phyloP scores from a whole-genome alignment of 2,329 filamentous ascomycete species.

The Capronia coronata region DNA sequence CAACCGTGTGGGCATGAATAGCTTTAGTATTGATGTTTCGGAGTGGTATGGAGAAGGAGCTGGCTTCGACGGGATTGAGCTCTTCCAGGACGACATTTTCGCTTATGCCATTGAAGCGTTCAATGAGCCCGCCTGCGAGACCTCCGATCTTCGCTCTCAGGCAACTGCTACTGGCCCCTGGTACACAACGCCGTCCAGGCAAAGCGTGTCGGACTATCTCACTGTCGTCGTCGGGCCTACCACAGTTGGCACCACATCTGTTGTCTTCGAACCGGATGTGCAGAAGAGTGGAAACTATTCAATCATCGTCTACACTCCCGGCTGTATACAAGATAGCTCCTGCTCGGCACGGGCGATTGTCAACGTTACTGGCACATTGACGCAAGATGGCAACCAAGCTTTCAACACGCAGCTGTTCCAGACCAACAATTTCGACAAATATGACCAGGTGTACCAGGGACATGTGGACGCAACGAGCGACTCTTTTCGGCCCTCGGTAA shows the following conservation, averaged over 20 bases:
- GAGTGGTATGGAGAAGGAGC: slow-evolving; percentile 81
- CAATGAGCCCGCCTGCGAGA: slow-evolving; percentile 77
- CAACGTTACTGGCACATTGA: slow-evolving; percentile 69
- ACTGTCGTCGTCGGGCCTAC: slow-evolving; percentile 58
- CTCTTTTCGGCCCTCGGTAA: slow-evolving; percentile 74
- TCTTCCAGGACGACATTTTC: slow-evolving; percentile 76
- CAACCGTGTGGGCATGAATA: slow-evolving; percentile 78
- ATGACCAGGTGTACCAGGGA: slow-evolving; percentile 84
- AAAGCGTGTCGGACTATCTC: slow-evolving; percentile 71
- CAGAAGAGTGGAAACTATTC: slow-evolving; percentile 86
- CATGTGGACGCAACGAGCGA: slow-evolving; percentile 67
- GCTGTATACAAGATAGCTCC: slow-evolving; percentile 71
- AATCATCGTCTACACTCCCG: slow-evolving; percentile 85
- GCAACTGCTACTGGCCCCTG: slow-evolving; percentile 69
- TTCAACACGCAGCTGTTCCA: slow-evolving; percentile 66
- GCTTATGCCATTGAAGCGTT: slow-evolving; percentile 79
- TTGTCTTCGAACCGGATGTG: slow-evolving; percentile 78
- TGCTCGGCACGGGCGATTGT: slow-evolving; percentile 73
- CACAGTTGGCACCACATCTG: slow-evolving; percentile 50
- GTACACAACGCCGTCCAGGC: slow-evolving; percentile 56
- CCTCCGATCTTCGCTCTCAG: slow-evolving; percentile 51
- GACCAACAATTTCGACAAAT: slow-evolving; percentile 95
- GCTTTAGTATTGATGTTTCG: slow-evolving; percentile 76
- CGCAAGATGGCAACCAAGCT: slow-evolving; percentile 41
- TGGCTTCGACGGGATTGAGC: slow-evolving; percentile 76